phyloP scores from a whole-genome alignment of 2,329 filamentous ascomycete species.

The Monilinia vaccinii-corymbosi region DNA sequence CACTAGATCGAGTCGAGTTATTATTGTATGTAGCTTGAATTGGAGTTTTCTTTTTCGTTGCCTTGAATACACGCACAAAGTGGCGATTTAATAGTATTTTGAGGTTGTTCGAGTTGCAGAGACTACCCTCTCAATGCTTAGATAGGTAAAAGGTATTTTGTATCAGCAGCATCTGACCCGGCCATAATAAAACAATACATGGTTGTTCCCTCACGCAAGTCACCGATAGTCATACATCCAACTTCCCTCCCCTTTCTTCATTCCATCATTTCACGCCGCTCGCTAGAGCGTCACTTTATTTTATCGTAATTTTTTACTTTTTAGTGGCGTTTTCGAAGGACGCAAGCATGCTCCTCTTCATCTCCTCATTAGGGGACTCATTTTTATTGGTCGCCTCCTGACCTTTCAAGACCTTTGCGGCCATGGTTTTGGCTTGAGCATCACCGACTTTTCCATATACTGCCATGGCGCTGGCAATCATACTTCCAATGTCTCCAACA shows the following conservation, averaged over 20 bases:
- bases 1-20: background rate
- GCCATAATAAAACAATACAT: conserved; percentile 6
- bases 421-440: conserved; percentile 61
- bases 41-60: background rate
- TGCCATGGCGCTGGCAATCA: conserved; percentile 93
- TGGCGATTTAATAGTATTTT: background rate
- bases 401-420: conserved; percentile 40
- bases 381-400: conserved; percentile 24
- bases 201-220: conserved; percentile 1
- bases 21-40: background rate
- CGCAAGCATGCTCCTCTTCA: conserved; percentile 39
- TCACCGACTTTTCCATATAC: conserved; percentile 92
- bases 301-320: conserved; percentile 17
- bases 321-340: conserved; percentile 36
- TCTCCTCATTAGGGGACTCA: conserved; percentile 32
- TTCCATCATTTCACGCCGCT: background rate
- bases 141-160: background rate
- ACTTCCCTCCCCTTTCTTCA: background rate
- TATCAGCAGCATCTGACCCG: conserved; percentile 1
- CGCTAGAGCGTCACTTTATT: background rate
- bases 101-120: background rate
- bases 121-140: background rate
- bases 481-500: conserved; percentile 87
- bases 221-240: conserved; percentile 8
- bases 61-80: background rate